A percentile compares a stretch with the other conserved stretches of the same genome.
phyloP scores from a whole-genome alignment of 352 stramenopile genomes.

The Phytophthora meadii region DNA sequence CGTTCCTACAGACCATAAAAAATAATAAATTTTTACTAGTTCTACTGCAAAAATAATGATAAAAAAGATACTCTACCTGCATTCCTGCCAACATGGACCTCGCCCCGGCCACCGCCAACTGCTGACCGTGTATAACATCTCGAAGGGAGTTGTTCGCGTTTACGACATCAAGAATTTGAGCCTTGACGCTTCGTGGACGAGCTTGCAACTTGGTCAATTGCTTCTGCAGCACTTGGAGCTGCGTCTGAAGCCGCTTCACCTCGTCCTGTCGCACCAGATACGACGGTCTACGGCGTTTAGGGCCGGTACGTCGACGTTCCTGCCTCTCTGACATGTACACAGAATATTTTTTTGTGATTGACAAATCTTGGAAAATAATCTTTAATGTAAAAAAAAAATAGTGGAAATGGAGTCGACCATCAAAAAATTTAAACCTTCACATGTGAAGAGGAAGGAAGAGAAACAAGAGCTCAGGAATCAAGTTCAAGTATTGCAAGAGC shows the following conservation, averaged over 20 bases:
- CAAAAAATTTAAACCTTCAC: no score
- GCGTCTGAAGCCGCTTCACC: constrained; percentile 29
- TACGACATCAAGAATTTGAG: constrained; percentile 27
- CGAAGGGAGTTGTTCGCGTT: constrained; percentile 32
- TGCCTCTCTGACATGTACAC: no score
- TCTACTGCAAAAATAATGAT: not conserved
- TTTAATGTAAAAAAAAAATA: no score
- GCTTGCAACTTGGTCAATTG: constrained; percentile 25
- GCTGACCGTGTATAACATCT: constrained; percentile 34
- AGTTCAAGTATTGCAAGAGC: no score
- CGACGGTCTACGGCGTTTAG: constrained; percentile 31
- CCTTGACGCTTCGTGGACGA: constrained; percentile 20
- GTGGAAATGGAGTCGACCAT: no score
- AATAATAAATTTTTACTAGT: constrained; percentile 3
- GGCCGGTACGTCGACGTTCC: not conserved
- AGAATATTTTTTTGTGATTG: no score
- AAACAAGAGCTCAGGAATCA: no score
- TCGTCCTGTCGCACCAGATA: constrained; percentile 42
- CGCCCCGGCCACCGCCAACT: constrained; percentile 17
- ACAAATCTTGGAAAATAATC: no score
- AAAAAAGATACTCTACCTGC: constrained; percentile 24
- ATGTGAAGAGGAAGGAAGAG: no score
- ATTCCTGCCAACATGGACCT: constrained; percentile 28
- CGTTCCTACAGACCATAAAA: constrained; percentile 23
- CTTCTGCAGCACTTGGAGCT: constrained; percentile 27